Base-by-base conservation (phyloP, 1,284 basidiomycete genomes). In the Cystobasidium slooffiae region DNA sequence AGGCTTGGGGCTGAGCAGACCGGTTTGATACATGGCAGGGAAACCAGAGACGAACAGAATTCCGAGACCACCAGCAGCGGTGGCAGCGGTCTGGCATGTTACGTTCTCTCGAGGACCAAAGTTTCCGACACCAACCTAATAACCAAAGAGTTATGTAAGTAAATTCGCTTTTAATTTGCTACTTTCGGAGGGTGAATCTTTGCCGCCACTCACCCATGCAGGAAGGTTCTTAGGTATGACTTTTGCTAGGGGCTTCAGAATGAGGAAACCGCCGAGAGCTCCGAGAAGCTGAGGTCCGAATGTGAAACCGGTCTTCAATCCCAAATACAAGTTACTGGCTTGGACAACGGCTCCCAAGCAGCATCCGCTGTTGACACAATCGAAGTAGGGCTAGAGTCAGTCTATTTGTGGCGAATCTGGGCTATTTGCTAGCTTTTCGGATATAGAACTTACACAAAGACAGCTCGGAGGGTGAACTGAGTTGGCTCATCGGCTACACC, bases 41-140 rank as follows among this genome's bases (percentile, higher is more conserved):
- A 90, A 82, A 55, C 87, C 89, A 68, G 85, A 84, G 76, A 88
- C 88, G 80, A 88, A 88, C 41, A 89, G 84, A 75, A 88, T 86
- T 18, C 88, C 87, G 31, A 88, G 82, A 52, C 86, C 87, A 72
- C 87, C 87, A 44, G 88, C 82, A 62, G 88, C 84, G 22, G 62
- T 87, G 20, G 86, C 86, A 68, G 86, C 86, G 76, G 85, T 76
- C 76, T 88, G 87, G 41, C 87, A 86, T 6, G 86, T 87, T 80
- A 87, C 88, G 81, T 90, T 89, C 80, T 90, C 88, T 80, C 88
- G 88, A 37, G 88, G 88, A 49, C 88, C 88, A 78, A 90, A 90
- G 75, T 85, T 83, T 14, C 88, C 88, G 51, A 88, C 88, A 41
- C 87, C 83, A 41, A 66, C 64, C 61, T 63, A 44, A 16, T n/a